Evolutionary conservation across 176 grass and related monocot species (phyloP), one percentile per base, ranked within the genome.

Genomic region (Poa pratensis): DNA sequence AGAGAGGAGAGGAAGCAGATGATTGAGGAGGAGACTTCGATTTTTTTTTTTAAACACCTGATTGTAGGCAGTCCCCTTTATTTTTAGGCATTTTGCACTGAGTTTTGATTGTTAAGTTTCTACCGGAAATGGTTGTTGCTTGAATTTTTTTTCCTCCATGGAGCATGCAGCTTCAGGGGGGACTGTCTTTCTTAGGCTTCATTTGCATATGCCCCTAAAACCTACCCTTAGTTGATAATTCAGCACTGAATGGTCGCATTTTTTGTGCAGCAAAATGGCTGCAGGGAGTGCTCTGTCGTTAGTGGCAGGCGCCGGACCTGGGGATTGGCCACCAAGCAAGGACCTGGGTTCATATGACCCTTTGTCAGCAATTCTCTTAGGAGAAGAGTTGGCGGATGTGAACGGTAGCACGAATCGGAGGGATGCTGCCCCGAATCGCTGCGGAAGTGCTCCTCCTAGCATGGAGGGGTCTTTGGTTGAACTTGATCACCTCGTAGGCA

Each of bases 391-490:
- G 19, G 87, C 70, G 30, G 7, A 81, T 82, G 72, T 67, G 48
- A 82, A 80, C 75, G 59, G 64, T 75, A 68, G 82, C 59, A 69
- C 78, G 14, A 86, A 75, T 5, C 79, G 85, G 91, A 90, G 46
- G 28, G 80, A 88, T n/a, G 71, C 83, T 45, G 72, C 86, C 14
- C 93, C 84, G 22, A 87, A 78, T 86, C 89, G 91, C 16, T 90
- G 96, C 75, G 96, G 89, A 76, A 98, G 96, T 35, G 96, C 96
- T 45, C 96, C 96, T 13, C 96, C 96, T 60, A 95, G 84, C 81
- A 95, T 98, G 90, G 93, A 95, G 84, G 96, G 91, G 18, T 98
- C 96, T 61, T 87, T 87, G 67, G 87, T 62, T 82, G 81, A 93
- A 74, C 81, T 95, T 80, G 80, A 73, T 45, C 81, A 87, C 82